These are phyloP conservation scores for Fraxinus quadrangulata DNA, from an alignment of 257 asterid species.

Conservation along the genomic window DNA sequence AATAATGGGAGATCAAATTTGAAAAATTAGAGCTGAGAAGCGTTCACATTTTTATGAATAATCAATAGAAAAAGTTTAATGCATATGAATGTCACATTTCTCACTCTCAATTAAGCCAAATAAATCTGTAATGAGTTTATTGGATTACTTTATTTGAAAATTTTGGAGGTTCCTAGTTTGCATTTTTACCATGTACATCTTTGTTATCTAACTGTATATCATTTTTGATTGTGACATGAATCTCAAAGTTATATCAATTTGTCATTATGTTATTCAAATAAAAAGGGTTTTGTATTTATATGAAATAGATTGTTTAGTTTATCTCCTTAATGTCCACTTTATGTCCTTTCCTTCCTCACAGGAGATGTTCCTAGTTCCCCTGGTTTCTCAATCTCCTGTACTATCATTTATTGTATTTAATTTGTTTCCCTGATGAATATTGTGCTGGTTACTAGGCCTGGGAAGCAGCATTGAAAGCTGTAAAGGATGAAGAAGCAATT, in stretches of 20 bases:
- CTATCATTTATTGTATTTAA: neutral
- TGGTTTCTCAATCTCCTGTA: neutral
- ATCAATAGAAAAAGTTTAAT: neutral
- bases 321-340: constrained; percentile 9
- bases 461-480: constrained; percentile 72
- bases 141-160: neutral
- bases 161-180: neutral
- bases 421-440: constrained; percentile 18
- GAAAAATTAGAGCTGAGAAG: neutral
- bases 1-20: too few relatives aligned
- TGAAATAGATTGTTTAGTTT: neutral
- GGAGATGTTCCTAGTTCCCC: neutral
- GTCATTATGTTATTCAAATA: neutral
- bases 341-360: neutral
- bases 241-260: neutral
- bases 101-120: neutral
- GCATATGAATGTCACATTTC: neutral
- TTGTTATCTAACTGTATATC: neutral
- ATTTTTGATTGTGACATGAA: neutral
- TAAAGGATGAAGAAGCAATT: constrained; percentile 74
- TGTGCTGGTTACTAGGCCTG: constrained; percentile 53
- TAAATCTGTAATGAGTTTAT: neutral
- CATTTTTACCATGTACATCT: neutral
- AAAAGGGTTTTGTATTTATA: neutral
- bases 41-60: neutral